These are phyloP conservation scores for Leonotis leonurus DNA, from an alignment of 257 asterid genomes.

Conservation along the genomic window DNA sequence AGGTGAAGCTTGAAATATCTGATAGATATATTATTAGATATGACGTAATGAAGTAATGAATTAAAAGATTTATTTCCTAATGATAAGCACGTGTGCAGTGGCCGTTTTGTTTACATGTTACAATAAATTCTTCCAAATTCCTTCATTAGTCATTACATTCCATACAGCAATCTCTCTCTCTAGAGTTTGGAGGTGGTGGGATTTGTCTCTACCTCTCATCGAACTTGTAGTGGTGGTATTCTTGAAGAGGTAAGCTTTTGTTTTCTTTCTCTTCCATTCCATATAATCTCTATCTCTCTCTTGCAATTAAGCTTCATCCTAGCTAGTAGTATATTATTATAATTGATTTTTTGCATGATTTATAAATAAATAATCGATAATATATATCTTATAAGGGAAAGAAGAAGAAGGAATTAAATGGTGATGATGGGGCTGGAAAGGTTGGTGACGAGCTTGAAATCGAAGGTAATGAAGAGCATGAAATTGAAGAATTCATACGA, in stretches of 20 bases:
- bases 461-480: background rate
- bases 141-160: too few species aligned
- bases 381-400: too few species aligned
- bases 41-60: background rate
- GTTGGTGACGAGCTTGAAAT: background rate
- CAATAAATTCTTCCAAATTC: background rate
- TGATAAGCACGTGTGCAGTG: background rate
- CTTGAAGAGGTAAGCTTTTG: background rate
- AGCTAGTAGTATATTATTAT: too few species aligned
- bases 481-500: constrained; percentile 1
- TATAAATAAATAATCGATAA: too few species aligned
- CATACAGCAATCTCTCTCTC: background rate
- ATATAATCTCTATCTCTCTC: background rate
- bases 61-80: background rate
- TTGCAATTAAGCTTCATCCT: background rate
- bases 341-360: background rate
- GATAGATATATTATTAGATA: background rate
- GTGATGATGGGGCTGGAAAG: constrained; percentile 12
- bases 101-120: background rate
- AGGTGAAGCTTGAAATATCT: background rate
- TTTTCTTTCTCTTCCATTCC: background rate
- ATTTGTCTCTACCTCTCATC: background rate
- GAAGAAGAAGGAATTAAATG: background rate
- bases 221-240: background rate
- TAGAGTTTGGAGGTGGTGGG: background rate